A percentile compares a stretch with the other conserved stretches of the same genome.
phyloP scores from a whole-genome alignment of 2,329 filamentous ascomycete genomes.

The Leptographium radiaticola region DNA sequence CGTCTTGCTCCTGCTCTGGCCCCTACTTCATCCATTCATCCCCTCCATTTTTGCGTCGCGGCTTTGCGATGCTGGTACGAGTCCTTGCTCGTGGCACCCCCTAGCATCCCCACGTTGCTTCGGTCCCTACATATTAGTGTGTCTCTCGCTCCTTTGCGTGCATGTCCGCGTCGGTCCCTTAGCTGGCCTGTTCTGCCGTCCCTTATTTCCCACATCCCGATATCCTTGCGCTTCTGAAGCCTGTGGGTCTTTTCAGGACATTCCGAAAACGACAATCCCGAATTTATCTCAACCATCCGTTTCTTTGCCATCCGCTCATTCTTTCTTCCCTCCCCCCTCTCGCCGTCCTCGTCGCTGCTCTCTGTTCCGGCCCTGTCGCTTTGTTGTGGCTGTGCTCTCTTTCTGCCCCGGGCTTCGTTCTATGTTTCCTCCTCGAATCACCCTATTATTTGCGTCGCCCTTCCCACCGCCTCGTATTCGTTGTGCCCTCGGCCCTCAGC shows the following conservation, averaged over 20 bases:
- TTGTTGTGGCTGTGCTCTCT: background rate
- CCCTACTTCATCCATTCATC: background rate
- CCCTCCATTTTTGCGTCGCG: background rate
- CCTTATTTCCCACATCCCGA: background rate
- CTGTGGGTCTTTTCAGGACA: background rate
- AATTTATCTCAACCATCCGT: background rate
- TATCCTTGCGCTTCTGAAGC: background rate
- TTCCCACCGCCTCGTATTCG: conserved; percentile 5
- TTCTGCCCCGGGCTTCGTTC: conserved; percentile 2
- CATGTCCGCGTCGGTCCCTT: background rate
- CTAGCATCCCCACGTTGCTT: background rate
- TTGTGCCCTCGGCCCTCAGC: background rate
- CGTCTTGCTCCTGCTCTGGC: background rate
- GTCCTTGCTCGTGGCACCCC: background rate
- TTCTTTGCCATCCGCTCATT: too few species aligned
- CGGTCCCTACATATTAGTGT: background rate
- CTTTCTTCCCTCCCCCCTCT: too few species aligned
- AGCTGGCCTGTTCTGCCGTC: background rate
- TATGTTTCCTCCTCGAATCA: conserved; percentile 6
- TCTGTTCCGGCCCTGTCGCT: too few species aligned
- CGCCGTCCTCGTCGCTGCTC: too few species aligned
- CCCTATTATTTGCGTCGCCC: conserved; percentile 1
- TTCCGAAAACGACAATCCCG: background rate
- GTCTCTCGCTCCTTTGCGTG: background rate
- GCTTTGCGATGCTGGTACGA: background rate